A percentile compares a stretch with the other conserved stretches of the same genome.
Conservation (phyloP, 129 eudicot species). For the Lactuca sativa region DNA sequence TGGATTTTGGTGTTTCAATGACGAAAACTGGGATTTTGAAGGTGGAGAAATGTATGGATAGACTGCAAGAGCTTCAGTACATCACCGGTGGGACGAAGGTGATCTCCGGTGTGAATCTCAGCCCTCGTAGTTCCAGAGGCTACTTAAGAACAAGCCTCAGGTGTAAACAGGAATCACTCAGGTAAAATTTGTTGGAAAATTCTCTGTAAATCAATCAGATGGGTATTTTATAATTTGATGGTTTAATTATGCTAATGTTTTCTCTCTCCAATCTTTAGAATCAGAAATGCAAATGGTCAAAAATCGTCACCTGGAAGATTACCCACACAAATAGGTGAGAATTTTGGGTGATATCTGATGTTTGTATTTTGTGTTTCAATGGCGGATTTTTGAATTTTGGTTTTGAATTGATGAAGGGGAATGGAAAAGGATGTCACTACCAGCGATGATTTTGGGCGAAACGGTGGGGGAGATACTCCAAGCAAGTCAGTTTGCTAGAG, state of each 20-base stretch:
- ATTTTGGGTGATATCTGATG: background rate
- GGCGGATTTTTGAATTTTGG: conserved; percentile 12
- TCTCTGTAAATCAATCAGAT: background rate
- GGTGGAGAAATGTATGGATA: conserved; percentile 96
- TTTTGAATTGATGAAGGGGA: conserved; percentile 47
- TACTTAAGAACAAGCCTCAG: conserved; percentile 62
- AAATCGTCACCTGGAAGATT: conserved; percentile 69
- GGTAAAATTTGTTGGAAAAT: conserved; percentile 35
- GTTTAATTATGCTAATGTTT: conserved; percentile 9
- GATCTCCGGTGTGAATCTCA: conserved; percentile 57
- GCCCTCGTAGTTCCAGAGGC: conserved; percentile 72
- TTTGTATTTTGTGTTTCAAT: background rate
- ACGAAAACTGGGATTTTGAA: conserved; percentile 21
- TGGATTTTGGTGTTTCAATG: background rate
- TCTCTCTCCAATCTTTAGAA: conserved; percentile 37
- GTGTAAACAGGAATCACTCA: conserved; percentile 77
- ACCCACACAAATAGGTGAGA: conserved; percentile 57
- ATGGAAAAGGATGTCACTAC: conserved; percentile 88
- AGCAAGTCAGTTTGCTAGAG: conserved; percentile 70
- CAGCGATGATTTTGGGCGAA: conserved; percentile 90
- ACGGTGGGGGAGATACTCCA: conserved; percentile 80
- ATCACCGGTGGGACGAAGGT: conserved; percentile 75
- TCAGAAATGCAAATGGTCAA: conserved; percentile 50
- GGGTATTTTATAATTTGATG: background rate
- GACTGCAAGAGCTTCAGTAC: conserved; percentile 90